Evolutionary conservation across 1,284 basidiomycete species (phyloP), one percentile per base, ranked within the genome.

Genomic region (Malassezia dermatis): DNA sequence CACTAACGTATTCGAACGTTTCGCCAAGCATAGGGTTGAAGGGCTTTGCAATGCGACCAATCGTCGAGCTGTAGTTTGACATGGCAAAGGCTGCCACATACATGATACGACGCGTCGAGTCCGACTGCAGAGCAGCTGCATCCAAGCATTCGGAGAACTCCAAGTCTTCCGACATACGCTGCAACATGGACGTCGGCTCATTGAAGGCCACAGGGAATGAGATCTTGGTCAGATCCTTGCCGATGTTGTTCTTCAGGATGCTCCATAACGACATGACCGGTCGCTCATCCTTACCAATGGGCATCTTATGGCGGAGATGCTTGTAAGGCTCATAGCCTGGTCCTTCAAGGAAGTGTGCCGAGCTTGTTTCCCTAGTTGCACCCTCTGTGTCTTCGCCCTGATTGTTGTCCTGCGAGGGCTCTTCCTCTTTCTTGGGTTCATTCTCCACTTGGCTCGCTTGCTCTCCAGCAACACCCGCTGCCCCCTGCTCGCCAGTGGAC

Each of bases 41-140:
- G 3, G 67, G 69, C 58, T 73, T 73, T 40, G 73, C 71, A 42
- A 75, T 61, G 28, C 73, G 64, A 3, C 74, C 76, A 63, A 94
- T 89, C 0, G 93, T 96, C 26, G 88, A 90, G 11, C 88, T 89
- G 77, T 98, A 96, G 77, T 96, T 96, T 37, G 86, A 89, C 88
- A 94, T 94, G 2, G 90, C 93, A 75, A 96, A 98, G 0, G 89
- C 93, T 11, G 87, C 89, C 3, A 98, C 89, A 69, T 85, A 98
- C 0, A 89, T 90, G 55, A 95, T 83, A 7, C 93, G 83, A 54
- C 84, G 82, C 44, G 86, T 81, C 6, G 88, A 83, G 68, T 94
- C 88, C 31, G 76, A 71, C 69, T 93, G 86, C 48, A 79, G 78
- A 1, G 83, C 82, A 11, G 93, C 93, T 3, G 85, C 83, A 68